Evolutionary conservation across 805 yeast species (phyloP).

Genomic region (Lachancea kluyveri): DNA sequence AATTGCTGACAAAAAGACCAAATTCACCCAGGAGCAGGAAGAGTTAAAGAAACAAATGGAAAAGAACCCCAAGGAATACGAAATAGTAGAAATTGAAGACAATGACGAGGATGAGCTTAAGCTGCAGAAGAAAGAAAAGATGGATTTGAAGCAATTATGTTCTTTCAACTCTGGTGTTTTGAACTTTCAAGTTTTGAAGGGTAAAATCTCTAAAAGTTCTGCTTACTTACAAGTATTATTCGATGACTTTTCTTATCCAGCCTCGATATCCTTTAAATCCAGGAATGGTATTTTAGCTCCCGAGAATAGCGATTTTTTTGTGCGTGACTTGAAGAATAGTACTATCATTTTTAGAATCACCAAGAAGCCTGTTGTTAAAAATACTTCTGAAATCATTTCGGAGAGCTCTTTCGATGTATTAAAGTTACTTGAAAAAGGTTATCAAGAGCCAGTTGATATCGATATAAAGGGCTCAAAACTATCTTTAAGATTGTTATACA

Average conservation of each 20-base stretch:
- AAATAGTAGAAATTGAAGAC: conserved; percentile 50
- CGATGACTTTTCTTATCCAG: conserved; percentile 60
- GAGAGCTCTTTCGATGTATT: conserved; percentile 46
- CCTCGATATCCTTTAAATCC: conserved; percentile 45
- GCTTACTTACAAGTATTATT: conserved; percentile 51
- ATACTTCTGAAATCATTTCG: conserved; percentile 42
- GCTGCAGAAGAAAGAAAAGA: conserved; percentile 34
- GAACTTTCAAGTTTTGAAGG: conserved; percentile 46
- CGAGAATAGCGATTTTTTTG: conserved; percentile 52
- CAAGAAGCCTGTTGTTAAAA: conserved; percentile 41
- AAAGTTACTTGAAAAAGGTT: conserved; percentile 48
- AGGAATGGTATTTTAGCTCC: conserved; percentile 40
- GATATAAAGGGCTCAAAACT: conserved; percentile 38
- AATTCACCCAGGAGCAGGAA: conserved; percentile 39
- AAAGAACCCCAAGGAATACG: conserved; percentile 55
- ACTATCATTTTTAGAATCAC: conserved; percentile 50
- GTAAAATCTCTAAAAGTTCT: conserved; percentile 42
- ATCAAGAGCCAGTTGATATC: conserved; percentile 40
- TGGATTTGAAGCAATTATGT: conserved; percentile 48
- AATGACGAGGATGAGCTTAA: conserved; percentile 29
- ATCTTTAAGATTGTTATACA: conserved; percentile 48
- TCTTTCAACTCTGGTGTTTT: conserved; percentile 54
- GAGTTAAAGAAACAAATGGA: conserved; percentile 45
- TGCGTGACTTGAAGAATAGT: conserved; percentile 67
- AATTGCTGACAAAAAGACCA: conserved; percentile 33